Evolutionary conservation across 768 basidiomycete species (phyloP).

Genomic region (Boletus edulis): DNA sequence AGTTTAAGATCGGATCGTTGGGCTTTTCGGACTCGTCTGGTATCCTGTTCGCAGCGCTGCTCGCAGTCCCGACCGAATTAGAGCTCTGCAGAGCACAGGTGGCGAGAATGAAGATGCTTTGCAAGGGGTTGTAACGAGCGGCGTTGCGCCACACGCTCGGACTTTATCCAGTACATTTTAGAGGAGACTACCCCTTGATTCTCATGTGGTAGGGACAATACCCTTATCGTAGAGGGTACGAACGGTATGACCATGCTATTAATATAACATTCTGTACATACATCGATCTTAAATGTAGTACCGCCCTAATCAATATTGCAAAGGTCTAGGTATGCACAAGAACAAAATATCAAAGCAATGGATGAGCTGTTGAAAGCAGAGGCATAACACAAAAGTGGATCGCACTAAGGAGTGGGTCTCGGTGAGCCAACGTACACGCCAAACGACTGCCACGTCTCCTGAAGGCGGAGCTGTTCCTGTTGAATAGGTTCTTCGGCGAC

Average conservation of each 20-base stretch:
- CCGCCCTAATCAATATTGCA: not conserved
- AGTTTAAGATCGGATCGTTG: constrained; percentile 89
- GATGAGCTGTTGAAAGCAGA: not conserved
- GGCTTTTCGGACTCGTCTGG: constrained; percentile 84
- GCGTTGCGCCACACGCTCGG: not conserved
- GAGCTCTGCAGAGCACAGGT: constrained; percentile 74
- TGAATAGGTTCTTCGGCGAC: constrained; percentile 8
- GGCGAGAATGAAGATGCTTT: constrained; percentile 65
- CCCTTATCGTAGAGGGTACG: not conserved
- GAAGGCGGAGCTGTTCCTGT: constrained; percentile 24
- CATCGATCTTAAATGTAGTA: not conserved
- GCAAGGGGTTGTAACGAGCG: constrained; percentile 50
- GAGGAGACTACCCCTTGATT: too few relatives aligned
- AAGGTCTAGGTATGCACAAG: not conserved
- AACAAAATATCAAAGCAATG: not conserved
- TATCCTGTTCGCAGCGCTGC: constrained; percentile 44
- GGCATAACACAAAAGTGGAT: not conserved
- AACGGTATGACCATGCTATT: not conserved
- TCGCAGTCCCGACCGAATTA: constrained; percentile 55
- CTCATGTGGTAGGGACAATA: not conserved
- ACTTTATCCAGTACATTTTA: too few relatives aligned
- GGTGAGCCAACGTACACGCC: constrained; percentile 49
- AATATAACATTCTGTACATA: not conserved
- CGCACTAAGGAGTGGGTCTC: not conserved
- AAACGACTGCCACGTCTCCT: constrained; percentile 70